Conservation (phyloP, 202 grass and related monocot species). For the Musa balbisiana region DNA sequence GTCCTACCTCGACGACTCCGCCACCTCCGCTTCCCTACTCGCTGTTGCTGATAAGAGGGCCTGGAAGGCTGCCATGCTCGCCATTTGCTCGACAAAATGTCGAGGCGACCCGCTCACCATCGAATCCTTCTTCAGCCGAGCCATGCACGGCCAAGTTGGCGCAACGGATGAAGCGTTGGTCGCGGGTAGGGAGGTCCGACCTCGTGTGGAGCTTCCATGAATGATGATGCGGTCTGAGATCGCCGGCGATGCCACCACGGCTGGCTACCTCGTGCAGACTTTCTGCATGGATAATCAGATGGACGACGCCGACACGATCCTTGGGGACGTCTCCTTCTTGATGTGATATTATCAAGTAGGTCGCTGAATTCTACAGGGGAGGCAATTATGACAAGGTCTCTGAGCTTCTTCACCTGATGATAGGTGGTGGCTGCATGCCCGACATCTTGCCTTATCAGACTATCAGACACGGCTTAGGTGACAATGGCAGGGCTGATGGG, state of each 20-base stretch:
- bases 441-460: slow-evolving; percentile 40
- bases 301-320: slow-evolving; percentile 47
- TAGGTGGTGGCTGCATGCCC: slow-evolving; percentile 35
- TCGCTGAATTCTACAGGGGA: slow-evolving; percentile 31
- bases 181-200: slow-evolving; percentile 36
- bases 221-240: slow-evolving; percentile 35
- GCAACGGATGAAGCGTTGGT: neutral
- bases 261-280: slow-evolving; percentile 37
- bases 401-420: slow-evolving; percentile 69
- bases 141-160: neutral
- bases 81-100: slow-evolving; percentile 13
- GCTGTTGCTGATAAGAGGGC: neutral
- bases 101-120: neutral
- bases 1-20: slow-evolving; percentile 6
- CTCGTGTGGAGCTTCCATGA: slow-evolving; percentile 52
- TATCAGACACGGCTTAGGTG: slow-evolving; percentile 45
- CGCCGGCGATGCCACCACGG: slow-evolving; percentile 29
- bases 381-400: slow-evolving; percentile 62
- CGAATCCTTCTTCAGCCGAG: slow-evolving; percentile 6
- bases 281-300: slow-evolving; percentile 38
- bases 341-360: slow-evolving; percentile 25
- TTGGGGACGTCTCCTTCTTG: slow-evolving; percentile 39
- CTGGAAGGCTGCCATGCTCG: slow-evolving; percentile 2
- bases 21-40: slow-evolving; percentile 33
- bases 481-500: slow-evolving; percentile 26